Base-by-base conservation (phyloP, 495 filamentous ascomycete genomes). In the Tricharina praecox region DNA sequence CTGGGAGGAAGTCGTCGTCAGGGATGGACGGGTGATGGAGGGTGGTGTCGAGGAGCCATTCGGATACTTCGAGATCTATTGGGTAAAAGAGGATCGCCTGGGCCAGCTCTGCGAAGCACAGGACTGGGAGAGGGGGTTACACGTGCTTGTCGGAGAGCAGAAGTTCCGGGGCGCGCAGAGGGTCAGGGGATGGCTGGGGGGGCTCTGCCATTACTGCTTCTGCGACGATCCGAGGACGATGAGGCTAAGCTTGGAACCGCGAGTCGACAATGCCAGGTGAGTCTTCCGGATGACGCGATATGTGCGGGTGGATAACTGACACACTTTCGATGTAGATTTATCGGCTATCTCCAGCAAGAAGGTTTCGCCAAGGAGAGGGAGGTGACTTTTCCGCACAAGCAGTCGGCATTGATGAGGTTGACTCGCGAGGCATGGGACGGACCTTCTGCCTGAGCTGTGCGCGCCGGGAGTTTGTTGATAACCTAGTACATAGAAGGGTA, bases 41-140 rank as follows among this genome's bases (percentile, higher is more conserved):
- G 24, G 33, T 19, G 49, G 40, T 4, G 10, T 19, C 45, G 87
- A 84, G 2, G 81, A 87, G 49, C 90, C 90, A 0, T 97, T 96
- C 64, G 90, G 90, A 0, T 97, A 92, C 55, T 93, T 97, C 58
- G 92, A 97, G 67, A 73, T 97, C 32, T 97, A 97, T 66, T 97
- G 92, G 92, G 87, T 90, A 1, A 93, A 93, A 54, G 90, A 97
- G 61, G 92, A 96, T 58, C 64, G 65, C 1, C 59, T 97, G 19
- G 85, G 82, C 0, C 64, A 64, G 26, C 54, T 58, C 30, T 54
- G 41, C 2, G 66, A 66, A 3, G 74, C 77, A 1, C 74, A 74
- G 20, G 78, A 92, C 55, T 95, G 82, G 62, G 92, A 95, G 58
- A 70, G 90, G 9, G 90, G 92, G 0, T 66, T 93, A 30, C 92